Evolutionary conservation across 805 yeast genomes (phyloP).

Genomic region (Spathaspora girioi): DNA sequence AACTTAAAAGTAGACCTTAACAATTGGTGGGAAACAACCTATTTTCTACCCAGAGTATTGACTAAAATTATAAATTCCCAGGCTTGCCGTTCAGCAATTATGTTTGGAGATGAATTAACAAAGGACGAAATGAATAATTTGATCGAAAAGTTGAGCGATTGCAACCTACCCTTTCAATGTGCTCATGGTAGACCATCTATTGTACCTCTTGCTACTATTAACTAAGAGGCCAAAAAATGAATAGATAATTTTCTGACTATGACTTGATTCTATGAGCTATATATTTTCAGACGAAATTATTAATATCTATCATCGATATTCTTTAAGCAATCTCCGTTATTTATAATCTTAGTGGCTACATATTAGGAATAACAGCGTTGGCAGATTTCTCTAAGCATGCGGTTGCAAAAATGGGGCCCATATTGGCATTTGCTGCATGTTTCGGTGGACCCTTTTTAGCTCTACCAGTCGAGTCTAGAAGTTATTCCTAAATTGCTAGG

Average conservation of each 20-base stretch:
- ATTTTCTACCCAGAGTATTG: slow-evolving; percentile 47
- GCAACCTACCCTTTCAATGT: slow-evolving; percentile 69
- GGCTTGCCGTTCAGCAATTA: slow-evolving; percentile 69
- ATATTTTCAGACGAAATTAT: slow-evolving; percentile 64
- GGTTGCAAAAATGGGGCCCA: slow-evolving; percentile 76
- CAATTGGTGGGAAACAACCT: slow-evolving; percentile 18
- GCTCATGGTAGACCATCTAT: slow-evolving; percentile 85
- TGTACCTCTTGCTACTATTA: slow-evolving; percentile 40
- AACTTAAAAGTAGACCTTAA: slow-evolving; percentile 34
- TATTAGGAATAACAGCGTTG: slow-evolving; percentile 82
- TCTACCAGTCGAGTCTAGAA: slow-evolving; percentile 63
- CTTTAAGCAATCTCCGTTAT: slow-evolving; percentile 59
- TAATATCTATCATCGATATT: slow-evolving; percentile 33
- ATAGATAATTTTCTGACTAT: background rate
- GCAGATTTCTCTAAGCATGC: slow-evolving; percentile 83
- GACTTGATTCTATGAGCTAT: too few relatives aligned
- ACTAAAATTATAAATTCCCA: slow-evolving; percentile 50
- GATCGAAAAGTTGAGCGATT: slow-evolving; percentile 38
- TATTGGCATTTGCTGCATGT: slow-evolving; percentile 93
- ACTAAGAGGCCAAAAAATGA: background rate
- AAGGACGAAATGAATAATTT: slow-evolving; percentile 42
- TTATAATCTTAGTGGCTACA: slow-evolving; percentile 65
- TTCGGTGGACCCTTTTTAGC: slow-evolving; percentile 89
- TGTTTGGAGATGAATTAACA: slow-evolving; percentile 60
- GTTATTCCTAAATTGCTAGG: slow-evolving; percentile 5